These are phyloP conservation scores for Fusarium pilosicola DNA, from an alignment of 2,329 filamentous ascomycete genomes.

Conservation along the genomic window DNA sequence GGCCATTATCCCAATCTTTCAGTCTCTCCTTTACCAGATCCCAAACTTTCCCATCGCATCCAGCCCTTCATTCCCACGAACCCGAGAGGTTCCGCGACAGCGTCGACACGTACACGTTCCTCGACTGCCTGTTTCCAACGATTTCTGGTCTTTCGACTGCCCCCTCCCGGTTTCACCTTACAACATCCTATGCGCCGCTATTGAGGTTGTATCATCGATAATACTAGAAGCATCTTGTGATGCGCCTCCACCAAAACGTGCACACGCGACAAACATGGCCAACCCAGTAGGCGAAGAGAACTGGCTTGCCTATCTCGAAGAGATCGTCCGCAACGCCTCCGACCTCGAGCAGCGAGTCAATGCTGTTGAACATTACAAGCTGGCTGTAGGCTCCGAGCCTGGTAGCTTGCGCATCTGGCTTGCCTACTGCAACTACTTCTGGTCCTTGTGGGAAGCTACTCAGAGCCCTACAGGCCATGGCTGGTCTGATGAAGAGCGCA, in stretches of 20 bases:
- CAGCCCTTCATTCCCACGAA: not conserved
- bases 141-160: slow-evolving; percentile 4
- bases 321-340: slow-evolving; percentile 69
- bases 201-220: slow-evolving; percentile 12
- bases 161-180: not conserved
- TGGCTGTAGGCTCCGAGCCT: slow-evolving; percentile 76
- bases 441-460: slow-evolving; percentile 73
- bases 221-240: slow-evolving; percentile 32
- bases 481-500: slow-evolving; percentile 74
- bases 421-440: slow-evolving; percentile 81
- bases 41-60: not conserved
- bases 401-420: slow-evolving; percentile 80
- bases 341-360: slow-evolving; percentile 74
- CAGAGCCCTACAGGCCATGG: slow-evolving; percentile 62
- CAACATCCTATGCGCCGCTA: slow-evolving; percentile 18
- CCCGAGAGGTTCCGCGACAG: slow-evolving; percentile 24
- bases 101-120: slow-evolving; percentile 33
- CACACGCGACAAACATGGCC: slow-evolving; percentile 53
- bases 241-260: slow-evolving; percentile 34
- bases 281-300: slow-evolving; percentile 77
- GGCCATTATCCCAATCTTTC: not conserved
- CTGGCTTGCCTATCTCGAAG: slow-evolving; percentile 82
- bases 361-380: slow-evolving; percentile 77
- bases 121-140: slow-evolving; percentile 1
- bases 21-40: not conserved